These are phyloP conservation scores for Russula compacta DNA, from an alignment of 768 basidiomycete genomes.

Conservation along the genomic window DNA sequence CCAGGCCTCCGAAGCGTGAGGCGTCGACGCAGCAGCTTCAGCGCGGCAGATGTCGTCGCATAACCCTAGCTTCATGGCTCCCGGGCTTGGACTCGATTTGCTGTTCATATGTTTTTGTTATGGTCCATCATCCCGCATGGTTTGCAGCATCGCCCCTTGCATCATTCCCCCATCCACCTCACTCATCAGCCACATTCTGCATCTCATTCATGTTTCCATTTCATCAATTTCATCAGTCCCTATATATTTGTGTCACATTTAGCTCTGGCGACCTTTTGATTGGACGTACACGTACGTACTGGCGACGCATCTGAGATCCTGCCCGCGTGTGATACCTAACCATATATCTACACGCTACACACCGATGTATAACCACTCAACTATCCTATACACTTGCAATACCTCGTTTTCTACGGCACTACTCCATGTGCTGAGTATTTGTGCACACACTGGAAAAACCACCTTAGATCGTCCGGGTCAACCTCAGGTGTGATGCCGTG, in stretches of 20 bases:
- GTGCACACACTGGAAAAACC: conserved; percentile 86
- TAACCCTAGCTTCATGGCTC: conserved; percentile 27
- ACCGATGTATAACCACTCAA: conserved; percentile 18
- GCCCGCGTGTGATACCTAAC: conserved; percentile 13
- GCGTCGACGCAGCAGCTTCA: conserved; percentile 79
- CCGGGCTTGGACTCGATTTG: conserved; percentile 5
- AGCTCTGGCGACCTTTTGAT: conserved; percentile 9
- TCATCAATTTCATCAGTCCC: conserved; percentile 8
- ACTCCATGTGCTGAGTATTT: conserved; percentile 51
- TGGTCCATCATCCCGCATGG: conserved; percentile 5
- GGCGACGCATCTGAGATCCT: conserved; percentile 17
- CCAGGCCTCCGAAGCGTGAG: conserved; percentile 67
- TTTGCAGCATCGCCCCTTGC: conserved; percentile 2
- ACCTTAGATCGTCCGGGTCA: conserved; percentile 84
- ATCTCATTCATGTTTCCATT: conserved; percentile 10
- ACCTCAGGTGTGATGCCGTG: conserved; percentile 97
- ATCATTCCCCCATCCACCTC: background rate
- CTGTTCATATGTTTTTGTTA: conserved; percentile 6
- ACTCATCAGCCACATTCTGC: background rate
- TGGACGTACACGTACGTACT: conserved; percentile 9
- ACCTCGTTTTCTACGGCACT: background rate
- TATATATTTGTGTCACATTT: conserved; percentile 18
- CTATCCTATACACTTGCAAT: conserved; percentile 19
- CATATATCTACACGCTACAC: conserved; percentile 15
- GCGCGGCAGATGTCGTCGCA: conserved; percentile 76